These are phyloP conservation scores for Discostella stelligeroides DNA, from an alignment of 108 stramenopile species.

Conservation along the genomic window DNA sequence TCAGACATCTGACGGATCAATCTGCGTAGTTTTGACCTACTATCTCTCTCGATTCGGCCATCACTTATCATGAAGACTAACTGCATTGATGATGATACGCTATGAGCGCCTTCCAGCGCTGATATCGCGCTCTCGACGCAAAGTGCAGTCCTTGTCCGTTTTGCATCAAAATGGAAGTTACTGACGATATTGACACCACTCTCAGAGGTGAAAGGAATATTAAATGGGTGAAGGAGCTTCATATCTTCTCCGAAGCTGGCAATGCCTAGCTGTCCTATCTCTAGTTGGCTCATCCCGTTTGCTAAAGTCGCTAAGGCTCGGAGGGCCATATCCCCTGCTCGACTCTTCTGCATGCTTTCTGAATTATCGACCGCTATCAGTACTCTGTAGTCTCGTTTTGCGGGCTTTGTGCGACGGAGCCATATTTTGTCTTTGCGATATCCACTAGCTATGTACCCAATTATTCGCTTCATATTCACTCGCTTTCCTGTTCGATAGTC, in stretches of 20 bases:
- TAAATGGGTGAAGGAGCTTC: conserved; percentile 90
- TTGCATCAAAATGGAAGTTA: conserved; percentile 88
- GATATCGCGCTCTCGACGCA: conserved; percentile 87
- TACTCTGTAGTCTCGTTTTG: conserved; percentile 95
- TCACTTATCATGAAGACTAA: conserved; percentile 95
- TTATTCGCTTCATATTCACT: conserved; percentile 99
- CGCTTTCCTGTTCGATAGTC: conserved; percentile 98
- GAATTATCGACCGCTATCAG: conserved; percentile 97
- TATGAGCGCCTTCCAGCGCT: conserved; percentile 63
- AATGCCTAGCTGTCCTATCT: conserved; percentile 94
- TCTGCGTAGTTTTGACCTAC: conserved; percentile 76
- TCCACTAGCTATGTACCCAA: conserved; percentile 97
- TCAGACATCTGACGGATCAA: conserved; percentile 91
- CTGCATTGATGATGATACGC: conserved; percentile 81
- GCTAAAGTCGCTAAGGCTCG: conserved; percentile 89
- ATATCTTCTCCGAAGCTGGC: conserved; percentile 93
- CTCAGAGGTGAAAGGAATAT: conserved; percentile 88
- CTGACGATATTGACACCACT: conserved; percentile 79
- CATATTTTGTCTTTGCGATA: conserved; percentile 99
- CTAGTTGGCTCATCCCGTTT: conserved; percentile 93
- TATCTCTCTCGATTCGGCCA: conserved; percentile 94
- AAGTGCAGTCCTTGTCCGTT: conserved; percentile 86
- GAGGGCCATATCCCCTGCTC: conserved; percentile 91
- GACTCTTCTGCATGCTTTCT: conserved; percentile 92
- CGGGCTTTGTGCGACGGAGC: conserved; percentile 98